Evolutionary conservation across 1,139 yeast species (phyloP).

Genomic region (Candida albicans): DNA sequence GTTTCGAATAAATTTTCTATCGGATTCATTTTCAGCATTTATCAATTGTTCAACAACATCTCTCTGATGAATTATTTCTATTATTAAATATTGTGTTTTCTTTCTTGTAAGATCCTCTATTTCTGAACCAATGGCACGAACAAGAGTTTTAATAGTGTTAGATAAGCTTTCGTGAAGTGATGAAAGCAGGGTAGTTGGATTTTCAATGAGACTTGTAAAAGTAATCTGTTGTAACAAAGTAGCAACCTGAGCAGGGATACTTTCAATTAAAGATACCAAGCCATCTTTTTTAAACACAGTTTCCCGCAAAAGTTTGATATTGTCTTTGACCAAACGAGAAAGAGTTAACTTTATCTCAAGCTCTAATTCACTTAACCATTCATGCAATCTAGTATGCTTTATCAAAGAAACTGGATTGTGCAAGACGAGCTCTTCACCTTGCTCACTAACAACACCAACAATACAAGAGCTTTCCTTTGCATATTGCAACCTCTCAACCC

Average conservation of each 20-base stretch:
- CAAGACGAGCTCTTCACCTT: constrained; percentile 60
- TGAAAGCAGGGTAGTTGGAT: constrained; percentile 1
- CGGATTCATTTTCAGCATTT: constrained; percentile 13
- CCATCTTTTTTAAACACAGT: constrained; percentile 13
- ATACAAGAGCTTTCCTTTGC: constrained; percentile 41
- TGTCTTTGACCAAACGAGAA: constrained; percentile 23
- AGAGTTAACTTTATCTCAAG: constrained; percentile 50
- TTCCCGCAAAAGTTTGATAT: constrained; percentile 9
- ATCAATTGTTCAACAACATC: constrained; percentile 37
- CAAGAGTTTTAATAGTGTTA: constrained; percentile 16
- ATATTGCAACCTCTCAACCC: constrained; percentile 49
- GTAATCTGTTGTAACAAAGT: constrained; percentile 57
- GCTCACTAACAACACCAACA: constrained; percentile 54
- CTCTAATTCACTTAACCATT: constrained; percentile 69
- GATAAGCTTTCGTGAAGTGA: constrained; percentile 8
- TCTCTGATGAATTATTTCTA: constrained; percentile 67
- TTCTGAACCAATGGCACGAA: constrained; percentile 20
- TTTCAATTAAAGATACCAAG: constrained; percentile 14
- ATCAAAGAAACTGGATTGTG: constrained; percentile 44
- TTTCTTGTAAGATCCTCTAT: constrained; percentile 35
- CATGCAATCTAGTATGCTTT: constrained; percentile 47
- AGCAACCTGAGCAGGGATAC: constrained; percentile 57
- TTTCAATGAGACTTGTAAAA: constrained; percentile 46
- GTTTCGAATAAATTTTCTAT: constrained; percentile 41
- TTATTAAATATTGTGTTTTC: constrained; percentile 58